Evolutionary conservation across 495 filamentous ascomycete species (phyloP).

Genomic region (Chlorociboria aeruginascens): DNA sequence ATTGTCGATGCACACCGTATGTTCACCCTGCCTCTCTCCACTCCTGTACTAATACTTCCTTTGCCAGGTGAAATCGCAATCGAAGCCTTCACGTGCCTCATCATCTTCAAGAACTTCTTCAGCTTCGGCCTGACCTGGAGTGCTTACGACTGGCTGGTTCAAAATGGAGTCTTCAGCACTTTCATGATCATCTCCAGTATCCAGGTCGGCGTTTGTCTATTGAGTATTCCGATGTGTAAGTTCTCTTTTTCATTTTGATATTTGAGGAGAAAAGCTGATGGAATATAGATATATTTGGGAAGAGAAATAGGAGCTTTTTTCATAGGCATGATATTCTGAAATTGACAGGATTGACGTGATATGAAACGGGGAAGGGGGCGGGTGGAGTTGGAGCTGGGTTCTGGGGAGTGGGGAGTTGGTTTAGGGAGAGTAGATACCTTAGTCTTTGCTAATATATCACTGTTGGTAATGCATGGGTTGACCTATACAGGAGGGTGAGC

Average conservation of each 20-base stretch:
- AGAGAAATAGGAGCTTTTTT: constrained; percentile 57
- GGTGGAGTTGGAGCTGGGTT: too few relatives aligned
- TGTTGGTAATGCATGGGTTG: too few relatives aligned
- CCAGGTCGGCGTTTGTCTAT: constrained; percentile 60
- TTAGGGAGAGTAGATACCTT: too few relatives aligned
- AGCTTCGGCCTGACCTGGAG: constrained; percentile 73
- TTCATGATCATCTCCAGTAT: constrained; percentile 66
- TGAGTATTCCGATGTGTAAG: constrained; percentile 74
- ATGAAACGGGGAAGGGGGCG: background rate
- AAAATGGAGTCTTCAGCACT: constrained; percentile 40
- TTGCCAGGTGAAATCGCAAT: constrained; percentile 62
- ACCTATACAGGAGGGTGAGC: too few relatives aligned
- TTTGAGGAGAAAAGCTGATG: background rate
- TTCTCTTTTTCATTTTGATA: constrained; percentile 3
- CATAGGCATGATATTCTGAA: constrained; percentile 55
- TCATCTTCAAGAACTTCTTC: constrained; percentile 92
- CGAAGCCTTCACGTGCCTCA: constrained; percentile 80
- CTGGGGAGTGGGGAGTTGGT: too few relatives aligned
- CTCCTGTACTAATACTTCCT: background rate
- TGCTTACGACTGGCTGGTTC: constrained; percentile 69
- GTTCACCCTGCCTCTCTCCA: constrained; percentile 19
- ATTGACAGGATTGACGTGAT: constrained; percentile 19
- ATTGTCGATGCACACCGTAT: constrained; percentile 87
- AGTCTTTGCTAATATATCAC: too few relatives aligned
- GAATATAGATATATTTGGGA: constrained; percentile 58